Evolutionary conservation across 1,139 yeast genomes (phyloP).

Genomic region (Saccharomyces hybrid): DNA sequence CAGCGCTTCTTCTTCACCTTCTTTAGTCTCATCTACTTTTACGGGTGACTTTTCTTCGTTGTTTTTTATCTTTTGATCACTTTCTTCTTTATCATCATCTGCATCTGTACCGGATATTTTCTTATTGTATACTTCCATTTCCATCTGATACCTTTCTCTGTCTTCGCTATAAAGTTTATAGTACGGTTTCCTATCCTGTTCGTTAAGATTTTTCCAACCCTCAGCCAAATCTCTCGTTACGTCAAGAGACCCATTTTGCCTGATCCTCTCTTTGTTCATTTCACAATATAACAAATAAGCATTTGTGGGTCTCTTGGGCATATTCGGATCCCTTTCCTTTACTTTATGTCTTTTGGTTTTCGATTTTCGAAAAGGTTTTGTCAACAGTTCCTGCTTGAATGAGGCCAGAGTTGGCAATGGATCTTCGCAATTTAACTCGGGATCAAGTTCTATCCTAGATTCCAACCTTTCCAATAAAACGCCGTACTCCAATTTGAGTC

Average conservation of each 20-base stretch:
- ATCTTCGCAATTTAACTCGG: conserved; percentile 25
- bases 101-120: conserved; percentile 11
- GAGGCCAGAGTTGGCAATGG: conserved; percentile 29
- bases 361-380: conserved; percentile 24
- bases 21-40: conserved; percentile 4
- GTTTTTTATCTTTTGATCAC: neutral
- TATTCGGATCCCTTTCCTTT: conserved; percentile 60
- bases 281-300: conserved; percentile 87
- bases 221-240: conserved; percentile 75
- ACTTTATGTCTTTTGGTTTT: conserved; percentile 31
- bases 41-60: neutral
- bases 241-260: conserved; percentile 52
- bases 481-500: conserved; percentile 77
- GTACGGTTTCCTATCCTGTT: conserved; percentile 66
- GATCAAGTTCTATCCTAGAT: conserved; percentile 37
- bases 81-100: conserved; percentile 9
- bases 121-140: conserved; percentile 56
- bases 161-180: conserved; percentile 75
- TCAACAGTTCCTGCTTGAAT: conserved; percentile 24
- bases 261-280: conserved; percentile 67
- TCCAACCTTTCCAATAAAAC: conserved; percentile 76
- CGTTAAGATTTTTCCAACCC: conserved; percentile 72
- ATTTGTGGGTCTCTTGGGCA: conserved; percentile 85
- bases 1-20: conserved; percentile 7
- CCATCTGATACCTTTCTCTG: conserved; percentile 63